Base-by-base conservation (phyloP, 129 eudicot genomes). In the Artemisia tridentata region DNA sequence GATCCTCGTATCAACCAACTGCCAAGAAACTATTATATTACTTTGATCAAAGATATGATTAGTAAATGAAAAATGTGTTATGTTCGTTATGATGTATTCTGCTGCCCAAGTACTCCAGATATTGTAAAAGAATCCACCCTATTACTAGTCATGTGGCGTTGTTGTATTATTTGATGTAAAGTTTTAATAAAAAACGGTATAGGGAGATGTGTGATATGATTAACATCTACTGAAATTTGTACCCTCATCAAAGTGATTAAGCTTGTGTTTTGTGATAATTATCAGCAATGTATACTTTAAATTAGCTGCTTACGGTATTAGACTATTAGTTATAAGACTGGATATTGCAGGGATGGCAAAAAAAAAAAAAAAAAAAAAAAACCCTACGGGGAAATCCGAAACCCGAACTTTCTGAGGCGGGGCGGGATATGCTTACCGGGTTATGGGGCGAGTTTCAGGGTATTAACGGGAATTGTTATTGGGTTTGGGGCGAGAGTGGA, bases 121-220 rank as follows among this genome's bases (percentile, higher is more conserved):
- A 14, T 15, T 60, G 65, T 60, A 60, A 60, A 60, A 60, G 65
- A 13, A 14, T 60, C 38, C 7, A 60, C 20, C 46, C 65, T 27
- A 14, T 60, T 60, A 27, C 65, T 41, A 60, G 65, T 61, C 14
- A 11, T 61, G 17, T 64, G 71, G 51, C 18, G 16, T 50, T 73
- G 11, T 61, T 61, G 66, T 65, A 41, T 64, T 64, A 65, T 38
- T 65, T 75, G 59, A 31, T 74, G 78, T 77, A 73, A 73, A 74
- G 56, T 31, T 69, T 0, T 69, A 80, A 74, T 74, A 69, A 74
- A 25, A 1, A 11, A 11, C 29, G 13, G 66, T 29, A 29, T 61
- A 61, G 46, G 47, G 17, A 61, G 46, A 61, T 19, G 66, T 29
- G 45, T 61, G 66, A 61, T 29, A 4, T 29, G 56, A 74, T 25